A percentile compares a stretch with the other conserved stretches of the same genome.
Evolutionary conservation across 352 stramenopile genomes (phyloP).

Genomic region (Globisporangium camurandrum): DNA sequence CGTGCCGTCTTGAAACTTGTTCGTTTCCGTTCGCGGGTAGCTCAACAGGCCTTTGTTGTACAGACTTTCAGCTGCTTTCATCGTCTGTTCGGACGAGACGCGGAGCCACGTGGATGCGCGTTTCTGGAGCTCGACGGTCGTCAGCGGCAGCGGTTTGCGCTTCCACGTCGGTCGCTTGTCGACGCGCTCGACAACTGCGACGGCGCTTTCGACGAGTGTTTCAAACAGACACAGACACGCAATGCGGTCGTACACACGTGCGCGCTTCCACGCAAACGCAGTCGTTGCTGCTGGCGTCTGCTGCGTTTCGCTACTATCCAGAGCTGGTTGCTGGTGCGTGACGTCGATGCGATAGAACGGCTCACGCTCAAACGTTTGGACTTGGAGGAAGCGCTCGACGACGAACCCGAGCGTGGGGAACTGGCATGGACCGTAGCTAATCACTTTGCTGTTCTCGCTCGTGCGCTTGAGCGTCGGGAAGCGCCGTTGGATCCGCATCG

Average conservation of each 20-base stretch:
- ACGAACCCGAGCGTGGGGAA: conserved; percentile 99
- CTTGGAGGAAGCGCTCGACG: conserved; percentile 90
- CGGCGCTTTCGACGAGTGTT: conserved; percentile 49
- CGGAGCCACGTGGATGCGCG: conserved; percentile 92
- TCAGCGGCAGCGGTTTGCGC: conserved; percentile 94
- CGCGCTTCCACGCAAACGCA: conserved; percentile 95
- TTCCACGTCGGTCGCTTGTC: conserved; percentile 88
- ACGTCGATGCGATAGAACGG: conserved; percentile 95
- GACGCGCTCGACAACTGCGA: conserved; percentile 54
- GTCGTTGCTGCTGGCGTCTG: conserved; percentile 55
- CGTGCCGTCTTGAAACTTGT: conserved; percentile 94
- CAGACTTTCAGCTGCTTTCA: conserved; percentile 93
- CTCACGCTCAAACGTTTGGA: conserved; percentile 96
- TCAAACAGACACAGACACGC: conserved; percentile 92
- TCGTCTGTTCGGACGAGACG: conserved; percentile 94
- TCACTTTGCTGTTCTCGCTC: conserved; percentile 64
- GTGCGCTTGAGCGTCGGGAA: conserved; percentile 60
- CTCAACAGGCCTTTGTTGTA: conserved; percentile 98
- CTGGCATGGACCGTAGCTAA: conserved; percentile 99
- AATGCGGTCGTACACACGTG: conserved; percentile 93
- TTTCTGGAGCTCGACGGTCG: conserved; percentile 99
- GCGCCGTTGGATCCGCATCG: conserved; percentile 84
- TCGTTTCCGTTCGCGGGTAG: conserved; percentile 99
- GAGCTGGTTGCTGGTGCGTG: conserved; percentile 38
- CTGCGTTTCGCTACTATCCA: conserved; percentile 5